phyloP scores from a whole-genome alignment of 257 asterid genomes.

The Primulina huaijiensis region DNA sequence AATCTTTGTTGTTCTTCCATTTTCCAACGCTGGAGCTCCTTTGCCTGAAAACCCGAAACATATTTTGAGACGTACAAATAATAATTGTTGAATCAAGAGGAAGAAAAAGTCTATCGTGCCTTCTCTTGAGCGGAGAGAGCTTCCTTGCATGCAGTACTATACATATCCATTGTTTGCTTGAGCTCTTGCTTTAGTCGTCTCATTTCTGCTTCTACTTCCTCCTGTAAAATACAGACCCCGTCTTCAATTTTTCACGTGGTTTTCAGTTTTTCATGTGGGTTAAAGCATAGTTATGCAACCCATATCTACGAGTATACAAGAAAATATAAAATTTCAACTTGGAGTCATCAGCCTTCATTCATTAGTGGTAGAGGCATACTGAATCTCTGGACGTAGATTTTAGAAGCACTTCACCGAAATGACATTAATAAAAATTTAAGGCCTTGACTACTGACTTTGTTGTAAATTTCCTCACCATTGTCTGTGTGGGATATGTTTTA shows the following conservation, averaged over 20 bases:
- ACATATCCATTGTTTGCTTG: slow-evolving; percentile 64
- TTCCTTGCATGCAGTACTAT: slow-evolving; percentile 61
- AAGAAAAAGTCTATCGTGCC: slow-evolving; percentile 26
- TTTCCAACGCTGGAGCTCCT: slow-evolving; percentile 43
- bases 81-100: neutral
- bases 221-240: slow-evolving; percentile 25
- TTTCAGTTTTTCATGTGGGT: neutral
- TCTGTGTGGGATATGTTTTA: slow-evolving; percentile 33
- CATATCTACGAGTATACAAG: neutral
- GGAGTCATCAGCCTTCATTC: neutral
- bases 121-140: slow-evolving; percentile 54
- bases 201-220: slow-evolving; percentile 59
- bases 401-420: neutral
- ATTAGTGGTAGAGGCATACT: neutral
- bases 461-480: slow-evolving; percentile 36
- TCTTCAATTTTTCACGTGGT: neutral
- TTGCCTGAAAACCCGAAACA: slow-evolving; percentile 23
- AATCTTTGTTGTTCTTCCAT: slow-evolving; percentile 36
- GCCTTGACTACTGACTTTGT: neutral
- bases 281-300: neutral
- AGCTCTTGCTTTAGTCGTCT: slow-evolving; percentile 54
- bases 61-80: neutral
- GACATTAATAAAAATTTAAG: neutral
- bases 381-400: neutral
- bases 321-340: neutral